Conservation (phyloP, 106 monocot species). For the Dioscorea alata region DNA sequence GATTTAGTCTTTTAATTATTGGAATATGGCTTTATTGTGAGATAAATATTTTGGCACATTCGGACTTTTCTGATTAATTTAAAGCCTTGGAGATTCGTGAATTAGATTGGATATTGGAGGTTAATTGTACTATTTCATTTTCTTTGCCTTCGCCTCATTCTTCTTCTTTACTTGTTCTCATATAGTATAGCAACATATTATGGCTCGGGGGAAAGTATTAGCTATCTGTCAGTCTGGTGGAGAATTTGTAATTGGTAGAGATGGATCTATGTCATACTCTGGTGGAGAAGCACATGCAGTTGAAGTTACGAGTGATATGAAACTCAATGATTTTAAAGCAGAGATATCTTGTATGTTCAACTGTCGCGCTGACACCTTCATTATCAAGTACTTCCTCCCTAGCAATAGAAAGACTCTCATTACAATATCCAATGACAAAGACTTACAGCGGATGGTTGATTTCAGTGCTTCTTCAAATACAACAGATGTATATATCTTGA, state of each 20-base stretch:
- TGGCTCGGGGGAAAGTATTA: neutral
- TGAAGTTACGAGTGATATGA: constrained; percentile 60
- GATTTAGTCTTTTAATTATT: too few species aligned
- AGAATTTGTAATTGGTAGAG: constrained; percentile 58
- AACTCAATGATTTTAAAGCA: constrained; percentile 48
- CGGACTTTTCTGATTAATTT: too few species aligned
- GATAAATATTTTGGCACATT: too few species aligned
- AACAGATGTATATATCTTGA: constrained; percentile 70
- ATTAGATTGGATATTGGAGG: too few species aligned
- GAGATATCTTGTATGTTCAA: constrained; percentile 84
- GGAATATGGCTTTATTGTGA: too few species aligned
- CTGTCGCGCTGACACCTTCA: constrained; percentile 33
- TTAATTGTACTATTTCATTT: too few species aligned
- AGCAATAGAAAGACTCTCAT: constrained; percentile 72
- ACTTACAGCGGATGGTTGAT: constrained; percentile 83
- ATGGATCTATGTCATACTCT: constrained; percentile 67
- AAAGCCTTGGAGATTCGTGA: too few species aligned
- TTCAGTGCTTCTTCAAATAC: constrained; percentile 64
- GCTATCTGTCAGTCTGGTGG: constrained; percentile 91
- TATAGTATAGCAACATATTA: neutral
- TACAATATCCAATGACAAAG: constrained; percentile 91
- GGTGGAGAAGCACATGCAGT: constrained; percentile 98
- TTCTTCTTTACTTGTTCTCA: neutral
- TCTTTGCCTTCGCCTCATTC: neutral
- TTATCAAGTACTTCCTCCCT: constrained; percentile 90